These are phyloP conservation scores for Leishmania tarentolae DNA, from an alignment of 208 protist genomes.

Conservation along the genomic window DNA sequence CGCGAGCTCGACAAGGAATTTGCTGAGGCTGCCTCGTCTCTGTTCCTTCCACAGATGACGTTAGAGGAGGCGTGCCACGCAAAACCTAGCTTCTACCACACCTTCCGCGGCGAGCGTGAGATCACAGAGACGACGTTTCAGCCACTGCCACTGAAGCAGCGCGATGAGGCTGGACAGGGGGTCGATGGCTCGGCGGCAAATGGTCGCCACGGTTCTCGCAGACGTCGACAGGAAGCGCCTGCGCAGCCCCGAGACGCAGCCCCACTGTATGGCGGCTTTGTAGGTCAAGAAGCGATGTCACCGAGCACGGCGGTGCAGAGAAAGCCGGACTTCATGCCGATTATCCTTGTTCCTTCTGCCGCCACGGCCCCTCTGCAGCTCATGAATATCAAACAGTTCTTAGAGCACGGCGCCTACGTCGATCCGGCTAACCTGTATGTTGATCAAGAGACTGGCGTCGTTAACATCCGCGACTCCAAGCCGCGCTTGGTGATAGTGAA, in stretches of 20 bases:
- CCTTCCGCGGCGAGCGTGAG: constrained; percentile 38
- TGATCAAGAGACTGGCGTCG: constrained; percentile 65
- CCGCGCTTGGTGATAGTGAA: constrained; percentile 70
- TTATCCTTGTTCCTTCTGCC: constrained; percentile 76
- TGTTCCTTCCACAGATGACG: constrained; percentile 66
- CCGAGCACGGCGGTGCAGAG: constrained; percentile 46
- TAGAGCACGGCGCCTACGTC: constrained; percentile 79
- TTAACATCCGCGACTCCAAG: constrained; percentile 72
- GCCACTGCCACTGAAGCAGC: constrained; percentile 8
- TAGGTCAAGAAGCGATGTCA: constrained; percentile 36
- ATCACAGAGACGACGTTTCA: constrained; percentile 30
- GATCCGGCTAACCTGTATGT: constrained; percentile 76
- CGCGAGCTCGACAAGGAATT: constrained; percentile 44
- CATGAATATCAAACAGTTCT: constrained; percentile 81
- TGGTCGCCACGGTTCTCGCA: constrained; percentile 12
- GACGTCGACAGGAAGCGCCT: constrained; percentile 13
- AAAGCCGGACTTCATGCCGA: constrained; percentile 81
- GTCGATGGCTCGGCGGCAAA: constrained; percentile 13
- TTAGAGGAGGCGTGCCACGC: constrained; percentile 67
- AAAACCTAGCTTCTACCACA: constrained; percentile 44
- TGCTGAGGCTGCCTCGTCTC: constrained; percentile 31
- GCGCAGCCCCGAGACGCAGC: constrained; percentile 6
- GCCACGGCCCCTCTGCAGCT: constrained; percentile 81
- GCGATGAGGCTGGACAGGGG: background rate
- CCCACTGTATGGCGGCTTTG: constrained; percentile 28